Evolutionary conservation across 73 alveolate species (phyloP).

Genomic region (Durusdinium trenchii): DNA sequence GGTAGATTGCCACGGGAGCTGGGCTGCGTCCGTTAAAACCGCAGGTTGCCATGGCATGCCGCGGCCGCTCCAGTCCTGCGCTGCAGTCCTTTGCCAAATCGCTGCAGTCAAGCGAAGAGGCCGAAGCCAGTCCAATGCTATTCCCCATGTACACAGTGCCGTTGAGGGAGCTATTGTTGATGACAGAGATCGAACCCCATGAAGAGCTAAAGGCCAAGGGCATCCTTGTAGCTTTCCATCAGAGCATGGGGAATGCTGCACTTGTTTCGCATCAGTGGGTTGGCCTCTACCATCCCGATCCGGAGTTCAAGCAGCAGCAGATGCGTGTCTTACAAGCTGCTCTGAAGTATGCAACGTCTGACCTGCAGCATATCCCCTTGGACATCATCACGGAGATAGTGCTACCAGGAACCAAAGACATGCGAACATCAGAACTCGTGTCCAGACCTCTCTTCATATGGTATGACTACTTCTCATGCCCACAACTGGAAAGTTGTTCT

Average conservation of each 20-base stretch:
- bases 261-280: constrained; percentile 69
- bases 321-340: constrained; percentile 34
- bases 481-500: neutral
- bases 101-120: too few species aligned
- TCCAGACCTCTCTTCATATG: neutral
- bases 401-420: neutral
- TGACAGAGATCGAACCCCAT: constrained; percentile 24
- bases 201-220: constrained; percentile 16
- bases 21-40: too few species aligned
- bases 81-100: too few species aligned
- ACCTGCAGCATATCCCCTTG: constrained; percentile 23
- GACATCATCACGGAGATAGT: neutral
- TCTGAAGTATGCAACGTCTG: neutral
- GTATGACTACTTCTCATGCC: constrained; percentile 71
- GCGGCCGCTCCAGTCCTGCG: too few species aligned
- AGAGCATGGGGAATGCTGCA: constrained; percentile 3
- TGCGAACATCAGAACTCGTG: constrained; percentile 6
- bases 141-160: constrained; percentile 56
- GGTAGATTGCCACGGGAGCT: too few species aligned
- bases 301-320: neutral
- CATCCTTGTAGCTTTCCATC: neutral
- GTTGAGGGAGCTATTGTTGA: neutral
- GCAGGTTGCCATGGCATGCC: too few species aligned
- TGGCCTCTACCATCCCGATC: constrained; percentile 1
- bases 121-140: too few species aligned